Evolutionary conservation across 73 alveolate genomes (phyloP).

Genomic region (Blepharisma stoltei): DNA sequence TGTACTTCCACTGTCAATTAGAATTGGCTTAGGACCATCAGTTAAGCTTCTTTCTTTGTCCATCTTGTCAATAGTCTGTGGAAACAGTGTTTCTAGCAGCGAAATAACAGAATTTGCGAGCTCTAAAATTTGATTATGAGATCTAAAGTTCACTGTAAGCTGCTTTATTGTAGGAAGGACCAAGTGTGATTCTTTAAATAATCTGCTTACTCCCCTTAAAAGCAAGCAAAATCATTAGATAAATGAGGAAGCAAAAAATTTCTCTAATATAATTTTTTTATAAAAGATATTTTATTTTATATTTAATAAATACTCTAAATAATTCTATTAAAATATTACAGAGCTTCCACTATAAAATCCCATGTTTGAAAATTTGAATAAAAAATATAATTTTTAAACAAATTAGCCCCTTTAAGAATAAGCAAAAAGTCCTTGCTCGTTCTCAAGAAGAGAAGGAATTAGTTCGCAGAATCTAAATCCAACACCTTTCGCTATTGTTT

Average conservation of each 20-base stretch:
- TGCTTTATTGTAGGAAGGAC: constrained; percentile 31
- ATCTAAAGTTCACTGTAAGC: constrained; percentile 66
- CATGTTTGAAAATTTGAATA: not conserved
- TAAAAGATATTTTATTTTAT: not conserved
- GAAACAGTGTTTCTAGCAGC: constrained; percentile 71
- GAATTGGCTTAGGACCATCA: constrained; percentile 78
- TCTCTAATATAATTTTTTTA: no score
- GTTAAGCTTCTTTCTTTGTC: constrained; percentile 60
- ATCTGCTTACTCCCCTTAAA: no score
- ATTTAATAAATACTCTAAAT: no score
- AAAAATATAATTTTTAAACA: not conserved
- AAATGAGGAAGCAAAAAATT: no score
- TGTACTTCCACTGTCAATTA: constrained; percentile 34
- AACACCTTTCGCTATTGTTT: constrained; percentile 89
- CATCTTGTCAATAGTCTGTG: constrained; percentile 71
- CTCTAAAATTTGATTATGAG: constrained; percentile 74
- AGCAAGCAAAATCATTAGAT: no score
- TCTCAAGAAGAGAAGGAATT: no score
- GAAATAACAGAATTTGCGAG: constrained; percentile 70
- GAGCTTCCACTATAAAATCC: no score
- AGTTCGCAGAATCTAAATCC: constrained; percentile 81
- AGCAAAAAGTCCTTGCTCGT: constrained; percentile 47
- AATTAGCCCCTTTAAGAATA: not conserved
- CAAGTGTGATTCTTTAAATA: constrained; percentile 18
- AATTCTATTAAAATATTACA: no score